Base-by-base conservation (phyloP, 257 asterid genomes). In the Agastache rugosa region DNA sequence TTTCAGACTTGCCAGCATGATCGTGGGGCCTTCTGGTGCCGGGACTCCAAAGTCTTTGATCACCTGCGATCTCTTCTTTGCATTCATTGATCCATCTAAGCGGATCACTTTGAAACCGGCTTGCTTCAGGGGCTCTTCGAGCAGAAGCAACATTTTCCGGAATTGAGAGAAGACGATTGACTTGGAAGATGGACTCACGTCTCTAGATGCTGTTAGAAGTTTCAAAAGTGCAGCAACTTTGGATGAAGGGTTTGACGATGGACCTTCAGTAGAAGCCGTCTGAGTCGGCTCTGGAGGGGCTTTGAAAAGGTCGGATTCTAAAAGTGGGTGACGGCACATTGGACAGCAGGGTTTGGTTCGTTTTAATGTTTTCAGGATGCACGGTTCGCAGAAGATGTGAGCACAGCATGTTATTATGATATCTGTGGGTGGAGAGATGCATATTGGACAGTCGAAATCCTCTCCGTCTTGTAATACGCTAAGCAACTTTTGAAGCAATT, bases 111-210 rank as follows among this genome's bases (percentile, higher is more conserved):
- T 88, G 60, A 90, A 94, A 12, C 99, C 98, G 0, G 89, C 88
- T 50, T 74, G 87, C 79, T 81, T 84, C 2, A 94, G 76, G 0
- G 96, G 96, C 39, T 54, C 85, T 58, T 94, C 96, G 3, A 94
- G 96, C 34, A 88, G 56, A 48, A 87, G 83, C 87, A 94, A 41
- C 97, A 94, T 84, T 70, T 83, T 87, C 14, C 84, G 85, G 80
- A 94, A 94, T 35, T 92, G 97, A 0, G 99, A 92, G 84, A 94
- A 94, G 72, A 94, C 67, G 6, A 94, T 85, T 0, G 99, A 89
- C 75, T 94, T 92, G 14, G 86, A 73, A 15, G 81, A 73, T 0
- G 93, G 88, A 65, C 53, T 80, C 34, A 64, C 72, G 11, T 86
- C 88, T 77, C 91, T 80, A 3, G 89, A 69, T 1, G 81, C 82